Evolutionary conservation across 1,139 yeast species (phyloP).

Genomic region (Meyerozyma sp.): DNA sequence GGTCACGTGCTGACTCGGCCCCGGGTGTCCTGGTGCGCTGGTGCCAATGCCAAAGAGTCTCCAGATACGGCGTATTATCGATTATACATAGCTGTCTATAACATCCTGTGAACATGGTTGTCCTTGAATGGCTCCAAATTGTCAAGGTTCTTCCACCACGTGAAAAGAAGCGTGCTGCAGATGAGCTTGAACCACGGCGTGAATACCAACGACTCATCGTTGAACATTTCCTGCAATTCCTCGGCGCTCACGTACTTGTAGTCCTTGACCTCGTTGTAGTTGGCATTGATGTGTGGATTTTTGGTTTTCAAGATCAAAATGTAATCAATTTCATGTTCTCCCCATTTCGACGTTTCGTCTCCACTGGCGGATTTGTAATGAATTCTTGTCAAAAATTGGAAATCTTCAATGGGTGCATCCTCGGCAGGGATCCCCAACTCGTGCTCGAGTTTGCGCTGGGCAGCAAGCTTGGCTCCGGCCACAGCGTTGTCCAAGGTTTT

Average conservation of each 20-base stretch:
- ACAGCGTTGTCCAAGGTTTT: slow-evolving; percentile 47
- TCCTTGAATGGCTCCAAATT: slow-evolving; percentile 44
- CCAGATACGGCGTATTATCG: no score
- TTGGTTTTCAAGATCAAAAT: slow-evolving; percentile 71
- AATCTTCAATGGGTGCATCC: slow-evolving; percentile 61
- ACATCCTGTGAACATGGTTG: slow-evolving; percentile 42
- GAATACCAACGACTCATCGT: slow-evolving; percentile 57
- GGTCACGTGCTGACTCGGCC: background rate
- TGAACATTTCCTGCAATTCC: slow-evolving; percentile 72
- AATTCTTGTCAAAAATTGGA: slow-evolving; percentile 84
- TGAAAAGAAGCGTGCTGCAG: slow-evolving; percentile 82
- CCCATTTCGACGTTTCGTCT: slow-evolving; percentile 74
- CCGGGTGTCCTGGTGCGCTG: no score
- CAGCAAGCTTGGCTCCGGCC: slow-evolving; percentile 80
- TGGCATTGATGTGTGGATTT: slow-evolving; percentile 48
- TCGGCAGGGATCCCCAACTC: slow-evolving; percentile 77
- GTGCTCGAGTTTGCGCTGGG: slow-evolving; percentile 85
- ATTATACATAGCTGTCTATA: slow-evolving; percentile 15
- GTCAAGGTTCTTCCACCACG: slow-evolving; percentile 87
- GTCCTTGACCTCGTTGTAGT: slow-evolving; percentile 82
- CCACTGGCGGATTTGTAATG: slow-evolving; percentile 87
- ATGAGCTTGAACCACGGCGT: slow-evolving; percentile 98
- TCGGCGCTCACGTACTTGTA: slow-evolving; percentile 63
- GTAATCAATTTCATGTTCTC: slow-evolving; percentile 96
- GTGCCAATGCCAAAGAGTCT: no score